Evolutionary conservation across 495 filamentous ascomycete species (phyloP).

Genomic region (Penicillium macrosclerotiorum): DNA sequence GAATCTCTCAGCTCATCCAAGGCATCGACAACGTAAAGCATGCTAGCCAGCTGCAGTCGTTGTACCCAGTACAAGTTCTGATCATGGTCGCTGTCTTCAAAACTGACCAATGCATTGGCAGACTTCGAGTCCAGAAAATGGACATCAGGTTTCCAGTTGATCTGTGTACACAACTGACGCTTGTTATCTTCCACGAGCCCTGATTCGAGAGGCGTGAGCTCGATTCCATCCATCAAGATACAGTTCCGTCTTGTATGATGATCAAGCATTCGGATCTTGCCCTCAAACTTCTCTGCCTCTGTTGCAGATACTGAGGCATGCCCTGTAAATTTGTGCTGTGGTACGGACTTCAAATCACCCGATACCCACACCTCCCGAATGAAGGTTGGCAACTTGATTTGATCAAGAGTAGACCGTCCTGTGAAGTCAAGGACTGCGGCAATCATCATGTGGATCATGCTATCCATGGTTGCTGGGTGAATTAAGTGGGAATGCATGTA

Average conservation of each 20-base stretch:
- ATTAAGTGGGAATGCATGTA: constrained; percentile 31
- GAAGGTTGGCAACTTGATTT: constrained; percentile 23
- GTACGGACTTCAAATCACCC: constrained; percentile 16
- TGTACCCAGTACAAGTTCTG: constrained; percentile 16
- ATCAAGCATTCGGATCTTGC: constrained; percentile 21
- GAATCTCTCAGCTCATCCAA: constrained; percentile 12
- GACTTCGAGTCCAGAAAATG: constrained; percentile 19
- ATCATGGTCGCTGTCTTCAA: not conserved
- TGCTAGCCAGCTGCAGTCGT: constrained; percentile 23
- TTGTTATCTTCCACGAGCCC: constrained; percentile 4
- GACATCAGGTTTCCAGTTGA: constrained; percentile 23
- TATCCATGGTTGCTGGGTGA: constrained; percentile 40
- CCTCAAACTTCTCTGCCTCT: constrained; percentile 22
- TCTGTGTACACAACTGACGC: constrained; percentile 19
- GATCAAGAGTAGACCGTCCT: constrained; percentile 16
- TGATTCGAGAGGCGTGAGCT: constrained; percentile 27
- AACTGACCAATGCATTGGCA: constrained; percentile 7
- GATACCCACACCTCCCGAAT: constrained; percentile 32
- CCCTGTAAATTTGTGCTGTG: constrained; percentile 14
- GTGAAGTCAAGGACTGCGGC: constrained; percentile 23
- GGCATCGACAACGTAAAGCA: constrained; percentile 24
- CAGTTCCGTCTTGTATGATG: constrained; percentile 1
- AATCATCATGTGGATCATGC: constrained; percentile 34
- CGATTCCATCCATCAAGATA: constrained; percentile 26
- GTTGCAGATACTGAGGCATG: constrained; percentile 14